Evolutionary conservation across 2,329 filamentous ascomycete species (phyloP), one percentile per base, ranked within the genome.

Genomic region (Aureobasidium pullulans): DNA sequence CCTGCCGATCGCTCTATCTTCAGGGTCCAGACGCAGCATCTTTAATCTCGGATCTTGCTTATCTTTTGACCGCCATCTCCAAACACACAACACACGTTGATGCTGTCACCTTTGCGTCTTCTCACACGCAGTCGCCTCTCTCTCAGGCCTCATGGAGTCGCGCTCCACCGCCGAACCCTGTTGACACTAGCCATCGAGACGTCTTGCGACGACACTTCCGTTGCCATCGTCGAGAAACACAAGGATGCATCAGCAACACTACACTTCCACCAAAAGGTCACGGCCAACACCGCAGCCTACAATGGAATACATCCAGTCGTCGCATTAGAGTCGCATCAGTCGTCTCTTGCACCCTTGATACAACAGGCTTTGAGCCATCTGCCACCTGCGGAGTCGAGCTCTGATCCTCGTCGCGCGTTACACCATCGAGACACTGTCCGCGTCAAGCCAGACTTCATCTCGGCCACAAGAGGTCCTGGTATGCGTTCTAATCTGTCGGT

Each of bases 191-290:
- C 88, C 56, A 91, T 94, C 69, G 89, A 94, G 72, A 88, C 87
- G 9, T 91, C 88, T 2, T 94, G 93, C 79, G 93, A 97, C 75
- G 93, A 97, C 76, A 96, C 92, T 1, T 92, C 88, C 60, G 91
- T 96, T 19, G 88, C 93, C 32, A 75, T 97, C 49, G 79, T 96
- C 40, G 83, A 89, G 57, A 86, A 57, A 29, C 57, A 60, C 46
- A 36, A 60, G 13, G 32, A 59, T 50, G 56, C 28, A 19, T 50
- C 57, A 2, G 62, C 62, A 19, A 62, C 47, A 8, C 49, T 71
- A 11, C 84, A 88, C 66, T 95, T 90, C 76, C 86, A 96, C 70
- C 80, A 87, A 66, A 94, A 89, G 67, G 75, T 93, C 63, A 95
- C 91, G 0, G 88, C 89, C 5, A 86, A 96, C 71, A 91, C 89